Evolutionary conservation across 371 early-diverging fungal genomes (phyloP), one percentile per base, ranked within the genome.

Genomic region (Mucor velutinosus): DNA sequence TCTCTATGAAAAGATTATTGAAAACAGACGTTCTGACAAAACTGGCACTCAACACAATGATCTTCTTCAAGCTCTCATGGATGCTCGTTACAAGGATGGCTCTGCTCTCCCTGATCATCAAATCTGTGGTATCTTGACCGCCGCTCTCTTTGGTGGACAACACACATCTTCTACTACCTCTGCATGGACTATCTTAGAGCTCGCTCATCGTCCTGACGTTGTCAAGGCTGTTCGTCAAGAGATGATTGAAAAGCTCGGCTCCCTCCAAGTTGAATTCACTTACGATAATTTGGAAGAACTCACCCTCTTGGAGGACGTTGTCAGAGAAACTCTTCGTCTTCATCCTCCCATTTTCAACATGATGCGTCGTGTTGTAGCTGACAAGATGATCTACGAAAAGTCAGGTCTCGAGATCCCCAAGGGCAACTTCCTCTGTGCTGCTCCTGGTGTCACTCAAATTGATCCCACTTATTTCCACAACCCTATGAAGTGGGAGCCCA

Each of bases 121-220:
- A 66, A 87, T 94, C 65, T 93, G 95, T 23, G 92, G 95, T 86
- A 89, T 98, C 85, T 90, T 97, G 91, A 98, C 97, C 81, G 98
- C 98, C 19, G 76, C 94, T 53, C 86, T 97, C 49, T 94, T 98
- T 89, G 99, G 95, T 43, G 99, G 99, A 15, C 97, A 97, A 78
- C 99, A 98, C 81, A 97, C 99, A 15, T 87, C 88, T 25, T 94
- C 97, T 15, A 96, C 99, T 41, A 97, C 99, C 29, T 85, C 90
- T n/a, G 90, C 96, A 37, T 98, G 98, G 98, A 86, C 94, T 12
- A 74, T 97, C 21, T 83, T 95, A 56, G 92, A 93, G 78, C 77
- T 98, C 62, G 96, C 99, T 19, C 78, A 86, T 37, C 84, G 89
- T 62, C 95, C 95, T 37, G 84, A 92, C 1, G 55, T 89, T 23